Percentiles rank a stretch among this genome's conserved stretches.
phyloP scores from a whole-genome alignment of 1,139 yeast species.

The Candida dubliniensis region DNA sequence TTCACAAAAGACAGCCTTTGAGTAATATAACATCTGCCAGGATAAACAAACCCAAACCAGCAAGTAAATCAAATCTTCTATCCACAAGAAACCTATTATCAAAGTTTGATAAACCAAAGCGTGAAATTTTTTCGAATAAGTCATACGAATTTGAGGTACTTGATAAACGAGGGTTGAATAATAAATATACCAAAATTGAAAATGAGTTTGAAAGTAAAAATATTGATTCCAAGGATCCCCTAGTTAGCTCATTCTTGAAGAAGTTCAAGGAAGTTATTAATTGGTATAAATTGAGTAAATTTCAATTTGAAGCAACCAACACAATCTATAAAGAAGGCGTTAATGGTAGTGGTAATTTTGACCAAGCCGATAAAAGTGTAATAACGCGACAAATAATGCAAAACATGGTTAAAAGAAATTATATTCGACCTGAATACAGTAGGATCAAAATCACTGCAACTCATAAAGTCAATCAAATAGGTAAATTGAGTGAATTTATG shows the following conservation, averaged over 20 bases:
- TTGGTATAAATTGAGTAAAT: constrained; percentile 11
- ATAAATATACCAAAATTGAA: constrained; percentile 7
- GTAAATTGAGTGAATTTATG: constrained; percentile 10
- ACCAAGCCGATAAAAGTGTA: neutral
- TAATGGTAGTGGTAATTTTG: neutral
- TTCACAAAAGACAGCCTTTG: constrained; percentile 1
- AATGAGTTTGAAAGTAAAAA: constrained; percentile 3
- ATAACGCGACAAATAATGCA: constrained; percentile 1
- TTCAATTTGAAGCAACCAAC: constrained; percentile 5
- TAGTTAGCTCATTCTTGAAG: constrained; percentile 1
- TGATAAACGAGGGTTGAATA: constrained; percentile 9
- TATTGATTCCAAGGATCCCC: constrained; percentile 5
- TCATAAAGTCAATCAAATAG: constrained; percentile 7
- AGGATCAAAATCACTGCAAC: constrained; percentile 11
- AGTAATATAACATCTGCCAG: constrained; percentile 1
- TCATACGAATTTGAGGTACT: constrained; percentile 6
- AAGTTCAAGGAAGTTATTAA: constrained; percentile 2
- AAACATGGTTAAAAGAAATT: neutral
- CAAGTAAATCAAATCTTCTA: neutral
- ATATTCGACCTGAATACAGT: constrained; percentile 1
- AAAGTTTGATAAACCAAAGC: constrained; percentile 4
- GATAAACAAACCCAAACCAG: neutral
- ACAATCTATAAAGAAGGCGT: neutral
- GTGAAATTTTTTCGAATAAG: constrained; percentile 1
- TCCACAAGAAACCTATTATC: constrained; percentile 5